Percentiles rank a stretch among this genome's conserved stretches.
Conservation (phyloP, 1,139 yeast genomes). For the Yamadazyma blattariae region DNA sequence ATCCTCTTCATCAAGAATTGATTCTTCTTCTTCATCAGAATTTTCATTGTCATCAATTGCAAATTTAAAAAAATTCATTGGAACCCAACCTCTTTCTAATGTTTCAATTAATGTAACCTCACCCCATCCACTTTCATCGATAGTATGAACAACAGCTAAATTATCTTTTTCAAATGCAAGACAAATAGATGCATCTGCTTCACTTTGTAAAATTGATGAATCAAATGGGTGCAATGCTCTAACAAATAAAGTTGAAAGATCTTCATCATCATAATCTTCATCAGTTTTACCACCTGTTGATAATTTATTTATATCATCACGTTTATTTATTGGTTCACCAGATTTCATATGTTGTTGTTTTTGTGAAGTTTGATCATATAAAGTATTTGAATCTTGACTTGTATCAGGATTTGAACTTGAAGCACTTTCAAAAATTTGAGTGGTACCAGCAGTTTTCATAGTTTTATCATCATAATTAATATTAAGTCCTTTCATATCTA, state of each 20-base stretch:
- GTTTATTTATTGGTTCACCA: constrained; percentile 2
- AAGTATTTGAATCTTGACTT: background rate
- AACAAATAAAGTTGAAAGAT: constrained; percentile 46
- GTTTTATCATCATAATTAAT: constrained; percentile 4
- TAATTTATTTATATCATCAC: constrained; percentile 5
- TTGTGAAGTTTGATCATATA: background rate
- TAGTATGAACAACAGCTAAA: constrained; percentile 80
- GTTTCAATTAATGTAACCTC: constrained; percentile 79
- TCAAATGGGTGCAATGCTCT: constrained; percentile 80
- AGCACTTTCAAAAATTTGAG: too few relatives aligned
- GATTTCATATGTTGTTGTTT: too few relatives aligned
- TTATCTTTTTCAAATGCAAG: constrained; percentile 79
- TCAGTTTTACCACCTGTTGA: too few relatives aligned
- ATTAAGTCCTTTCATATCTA: constrained; percentile 6
- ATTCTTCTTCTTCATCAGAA: constrained; percentile 12
- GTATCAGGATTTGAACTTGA: background rate
- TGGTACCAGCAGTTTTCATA: background rate
- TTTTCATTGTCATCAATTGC: constrained; percentile 42
- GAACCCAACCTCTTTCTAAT: constrained; percentile 91
- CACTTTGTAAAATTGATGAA: constrained; percentile 60
- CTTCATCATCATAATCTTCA: constrained; percentile 31
- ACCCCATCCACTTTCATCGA: constrained; percentile 97
- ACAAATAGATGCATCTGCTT: constrained; percentile 74
- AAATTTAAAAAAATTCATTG: constrained; percentile 80
- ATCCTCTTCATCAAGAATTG: constrained; percentile 17